phyloP scores from a whole-genome alignment of 2,329 filamentous ascomycete species.

The Zarea fungicola region DNA sequence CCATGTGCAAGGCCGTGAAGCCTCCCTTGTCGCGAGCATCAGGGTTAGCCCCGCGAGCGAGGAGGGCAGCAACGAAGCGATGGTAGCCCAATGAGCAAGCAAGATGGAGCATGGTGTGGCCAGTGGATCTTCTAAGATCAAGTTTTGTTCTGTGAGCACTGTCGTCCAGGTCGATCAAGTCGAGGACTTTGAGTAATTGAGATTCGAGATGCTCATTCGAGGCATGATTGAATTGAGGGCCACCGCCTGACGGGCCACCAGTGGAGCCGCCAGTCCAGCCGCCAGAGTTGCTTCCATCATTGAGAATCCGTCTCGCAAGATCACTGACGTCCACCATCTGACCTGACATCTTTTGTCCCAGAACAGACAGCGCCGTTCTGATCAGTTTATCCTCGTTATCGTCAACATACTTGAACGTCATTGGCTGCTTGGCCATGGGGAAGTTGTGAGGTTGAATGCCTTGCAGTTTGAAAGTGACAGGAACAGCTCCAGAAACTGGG shows the following conservation, averaged over 20 bases:
- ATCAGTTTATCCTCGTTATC: constrained; percentile 65
- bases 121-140: constrained; percentile 59
- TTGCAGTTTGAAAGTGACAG: constrained; percentile 62
- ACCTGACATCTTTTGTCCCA: constrained; percentile 60
- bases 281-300: constrained; percentile 34
- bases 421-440: constrained; percentile 35
- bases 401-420: constrained; percentile 68
- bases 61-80: constrained; percentile 68
- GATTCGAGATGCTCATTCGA: constrained; percentile 54
- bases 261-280: constrained; percentile 43
- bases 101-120: constrained; percentile 77
- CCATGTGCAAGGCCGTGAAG: constrained; percentile 77
- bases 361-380: constrained; percentile 59
- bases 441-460: constrained; percentile 34
- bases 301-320: constrained; percentile 56
- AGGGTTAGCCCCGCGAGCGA: constrained; percentile 72
- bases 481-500: constrained; percentile 60
- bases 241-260: constrained; percentile 35
- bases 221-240: constrained; percentile 39
- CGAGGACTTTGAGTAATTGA: constrained; percentile 67
- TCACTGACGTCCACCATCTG: constrained; percentile 57
- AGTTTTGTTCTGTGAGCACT: constrained; percentile 62
- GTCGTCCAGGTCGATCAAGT: constrained; percentile 73
- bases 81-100: constrained; percentile 70
- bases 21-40: constrained; percentile 72